Conservation (phyloP, 192 early-diverging fungal genomes). For the Coemansia sp. region DNA sequence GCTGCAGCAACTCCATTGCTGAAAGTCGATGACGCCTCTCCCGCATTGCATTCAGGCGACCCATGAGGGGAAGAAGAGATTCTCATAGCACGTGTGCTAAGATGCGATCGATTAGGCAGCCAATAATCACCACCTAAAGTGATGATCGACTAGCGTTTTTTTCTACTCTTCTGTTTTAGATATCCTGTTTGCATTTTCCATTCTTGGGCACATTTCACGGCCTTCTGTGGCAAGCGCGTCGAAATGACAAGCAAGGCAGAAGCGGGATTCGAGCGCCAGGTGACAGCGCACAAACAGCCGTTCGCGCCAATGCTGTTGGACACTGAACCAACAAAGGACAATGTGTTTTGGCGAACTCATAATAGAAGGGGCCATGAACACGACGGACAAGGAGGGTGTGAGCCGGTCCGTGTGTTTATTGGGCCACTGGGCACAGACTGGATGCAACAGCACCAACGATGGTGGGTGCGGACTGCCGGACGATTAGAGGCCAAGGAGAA, state of each 20-base stretch:
- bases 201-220: neutral
- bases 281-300: slow-evolving; percentile 30
- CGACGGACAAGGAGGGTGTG: slow-evolving; percentile 6
- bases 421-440: slow-evolving; percentile 30
- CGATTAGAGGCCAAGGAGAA: slow-evolving; percentile 21
- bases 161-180: neutral
- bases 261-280: neutral
- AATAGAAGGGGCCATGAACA: slow-evolving; percentile 1
- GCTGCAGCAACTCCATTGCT: neutral
- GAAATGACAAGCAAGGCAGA: neutral
- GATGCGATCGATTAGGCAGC: neutral
- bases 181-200: neutral
- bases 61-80: neutral
- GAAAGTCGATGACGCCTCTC: neutral
- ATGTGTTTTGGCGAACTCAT: slow-evolving; percentile 18
- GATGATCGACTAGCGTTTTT: neutral
- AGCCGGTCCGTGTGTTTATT: slow-evolving; percentile 37
- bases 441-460: slow-evolving; percentile 52
- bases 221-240: neutral
- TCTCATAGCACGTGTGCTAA: neutral
- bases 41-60: neutral
- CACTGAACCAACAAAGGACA: slow-evolving; percentile 26
- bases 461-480: slow-evolving; percentile 41
- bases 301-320: slow-evolving; percentile 28
- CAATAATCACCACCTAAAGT: neutral